These are phyloP conservation scores for Tuber calosporum DNA, from an alignment of 495 filamentous ascomycete genomes.

Conservation along the genomic window DNA sequence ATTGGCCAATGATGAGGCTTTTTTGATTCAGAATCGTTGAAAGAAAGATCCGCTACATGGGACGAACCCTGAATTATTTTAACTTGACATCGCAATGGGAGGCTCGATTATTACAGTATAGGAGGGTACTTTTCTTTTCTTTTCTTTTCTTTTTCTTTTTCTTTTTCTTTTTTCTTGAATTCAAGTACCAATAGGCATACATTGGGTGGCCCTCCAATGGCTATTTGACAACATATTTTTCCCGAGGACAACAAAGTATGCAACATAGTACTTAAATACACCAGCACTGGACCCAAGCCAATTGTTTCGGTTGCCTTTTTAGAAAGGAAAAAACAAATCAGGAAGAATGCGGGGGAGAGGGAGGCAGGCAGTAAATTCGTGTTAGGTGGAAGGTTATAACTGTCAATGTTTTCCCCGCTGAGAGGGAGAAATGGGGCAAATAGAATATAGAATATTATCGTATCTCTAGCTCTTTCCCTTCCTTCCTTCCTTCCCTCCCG, in stretches of 20 bases:
- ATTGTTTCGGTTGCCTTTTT: slow-evolving; percentile 11
- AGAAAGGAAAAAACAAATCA: neutral
- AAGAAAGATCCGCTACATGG: neutral
- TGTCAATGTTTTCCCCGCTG: neutral
- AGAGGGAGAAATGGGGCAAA: neutral
- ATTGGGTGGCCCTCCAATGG: slow-evolving; percentile 20
- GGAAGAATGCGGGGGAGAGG: slow-evolving; percentile 4
- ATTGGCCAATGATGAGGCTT: neutral
- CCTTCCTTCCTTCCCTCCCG: neutral
- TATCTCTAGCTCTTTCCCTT: slow-evolving; percentile 2
- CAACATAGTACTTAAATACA: slow-evolving; percentile 8
- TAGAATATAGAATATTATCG: neutral
- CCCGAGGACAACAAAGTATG: slow-evolving; percentile 9
- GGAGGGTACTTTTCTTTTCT: no score
- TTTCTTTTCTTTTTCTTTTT: no score
- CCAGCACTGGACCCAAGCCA: neutral
- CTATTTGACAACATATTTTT: slow-evolving; percentile 32
- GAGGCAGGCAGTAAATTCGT: slow-evolving; percentile 6
- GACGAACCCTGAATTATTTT: neutral
- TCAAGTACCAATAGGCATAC: neutral
- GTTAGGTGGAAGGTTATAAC: slow-evolving; percentile 14
- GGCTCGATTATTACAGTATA: neutral
- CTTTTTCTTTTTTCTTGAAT: neutral
- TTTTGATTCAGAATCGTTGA: neutral
- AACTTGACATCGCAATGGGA: neutral